These are phyloP conservation scores for Coelastrella sp. DNA, from an alignment of 139 green algal genomes.

Conservation along the genomic window DNA sequence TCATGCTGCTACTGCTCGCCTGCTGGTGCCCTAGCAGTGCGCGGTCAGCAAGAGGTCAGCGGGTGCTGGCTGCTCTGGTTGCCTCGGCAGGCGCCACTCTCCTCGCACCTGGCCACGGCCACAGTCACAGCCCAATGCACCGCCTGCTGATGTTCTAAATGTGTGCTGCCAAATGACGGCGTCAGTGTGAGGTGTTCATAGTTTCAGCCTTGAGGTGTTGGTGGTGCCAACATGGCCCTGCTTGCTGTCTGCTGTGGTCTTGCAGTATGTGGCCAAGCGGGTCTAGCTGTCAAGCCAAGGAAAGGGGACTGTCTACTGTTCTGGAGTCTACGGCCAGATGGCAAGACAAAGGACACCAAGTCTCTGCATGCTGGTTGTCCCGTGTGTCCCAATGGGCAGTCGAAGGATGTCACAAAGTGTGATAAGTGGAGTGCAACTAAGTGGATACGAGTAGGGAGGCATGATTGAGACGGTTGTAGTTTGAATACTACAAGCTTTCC, in stretches of 20 bases:
- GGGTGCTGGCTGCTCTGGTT: not conserved
- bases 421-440: conserved; percentile 41
- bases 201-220: too few species aligned
- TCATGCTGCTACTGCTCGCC: not conserved
- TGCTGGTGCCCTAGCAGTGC: not conserved
- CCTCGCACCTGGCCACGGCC: too few species aligned
- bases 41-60: not conserved
- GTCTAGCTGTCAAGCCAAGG: conserved; percentile 34
- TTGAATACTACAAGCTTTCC: not conserved
- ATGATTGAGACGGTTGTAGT: not conserved
- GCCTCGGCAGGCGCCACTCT: too few species aligned
- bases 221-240: not conserved
- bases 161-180: not conserved
- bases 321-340: conserved; percentile 20
- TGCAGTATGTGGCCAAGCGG: conserved; percentile 25
- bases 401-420: not conserved
- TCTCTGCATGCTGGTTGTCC: conserved; percentile 28
- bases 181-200: too few species aligned
- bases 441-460: not conserved
- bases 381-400: not conserved
- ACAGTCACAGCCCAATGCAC: too few species aligned
- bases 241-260: not conserved
- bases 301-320: conserved; percentile 32
- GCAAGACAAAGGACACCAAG: conserved; percentile 9
- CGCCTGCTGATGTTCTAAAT: not conserved